A percentile compares a stretch with the other conserved stretches of the same genome.
Evolutionary conservation across 129 eudicot genomes (phyloP).

Genomic region (Ambrosia artemisiifolia): DNA sequence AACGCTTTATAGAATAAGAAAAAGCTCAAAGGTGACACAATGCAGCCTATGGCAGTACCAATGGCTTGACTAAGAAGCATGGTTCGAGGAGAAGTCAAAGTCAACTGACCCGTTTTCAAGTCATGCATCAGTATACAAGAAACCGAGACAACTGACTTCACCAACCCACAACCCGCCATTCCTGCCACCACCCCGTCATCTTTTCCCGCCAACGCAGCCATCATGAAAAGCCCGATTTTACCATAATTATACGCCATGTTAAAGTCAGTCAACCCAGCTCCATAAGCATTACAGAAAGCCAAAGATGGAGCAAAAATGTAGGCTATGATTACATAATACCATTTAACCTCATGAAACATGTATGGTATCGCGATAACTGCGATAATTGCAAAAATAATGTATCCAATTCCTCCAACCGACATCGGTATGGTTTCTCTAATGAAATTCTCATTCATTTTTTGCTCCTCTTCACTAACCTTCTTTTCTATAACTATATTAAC

Average conservation of each 20-base stretch:
- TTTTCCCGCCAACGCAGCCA: slow-evolving; percentile 67
- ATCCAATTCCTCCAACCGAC: slow-evolving; percentile 61
- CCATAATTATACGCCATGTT: slow-evolving; percentile 91
- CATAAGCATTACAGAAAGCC: slow-evolving; percentile 92
- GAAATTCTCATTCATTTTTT: slow-evolving; percentile 51
- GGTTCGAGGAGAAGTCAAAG: slow-evolving; percentile 73
- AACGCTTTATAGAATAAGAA: slow-evolving; percentile 70
- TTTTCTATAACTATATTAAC: slow-evolving; percentile 22
- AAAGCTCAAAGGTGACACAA: slow-evolving; percentile 69
- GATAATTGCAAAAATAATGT: slow-evolving; percentile 38
- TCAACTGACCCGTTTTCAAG: slow-evolving; percentile 79
- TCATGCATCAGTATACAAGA: slow-evolving; percentile 87
- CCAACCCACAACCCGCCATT: slow-evolving; percentile 66
- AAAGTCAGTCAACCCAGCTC: slow-evolving; percentile 76
- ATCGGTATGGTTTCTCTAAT: slow-evolving; percentile 62
- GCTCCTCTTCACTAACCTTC: slow-evolving; percentile 28
- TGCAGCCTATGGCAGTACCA: slow-evolving; percentile 82
- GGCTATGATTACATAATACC: slow-evolving; percentile 71
- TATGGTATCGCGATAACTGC: slow-evolving; percentile 54
- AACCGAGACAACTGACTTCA: slow-evolving; percentile 65
- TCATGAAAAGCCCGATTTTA: slow-evolving; percentile 66
- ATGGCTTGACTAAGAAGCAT: slow-evolving; percentile 81
- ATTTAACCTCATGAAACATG: slow-evolving; percentile 71
- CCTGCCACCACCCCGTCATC: slow-evolving; percentile 79
- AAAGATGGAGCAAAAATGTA: slow-evolving; percentile 73